These are phyloP conservation scores for Mucor piriformis DNA, from an alignment of 371 early-diverging fungal species.

Conservation along the genomic window DNA sequence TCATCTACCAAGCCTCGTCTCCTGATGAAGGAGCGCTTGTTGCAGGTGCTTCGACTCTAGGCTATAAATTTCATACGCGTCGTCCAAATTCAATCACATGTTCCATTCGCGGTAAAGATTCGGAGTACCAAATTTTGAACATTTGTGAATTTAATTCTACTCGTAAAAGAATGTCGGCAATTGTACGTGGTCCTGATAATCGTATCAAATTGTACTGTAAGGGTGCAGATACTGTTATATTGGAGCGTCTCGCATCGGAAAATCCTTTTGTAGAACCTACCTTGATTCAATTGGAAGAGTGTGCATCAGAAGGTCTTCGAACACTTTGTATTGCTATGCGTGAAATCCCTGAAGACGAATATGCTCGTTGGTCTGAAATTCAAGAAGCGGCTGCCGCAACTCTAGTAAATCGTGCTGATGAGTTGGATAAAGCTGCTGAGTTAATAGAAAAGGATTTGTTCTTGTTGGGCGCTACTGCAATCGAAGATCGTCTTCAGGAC, in stretches of 20 bases:
- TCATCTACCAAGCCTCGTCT: conserved; percentile 75
- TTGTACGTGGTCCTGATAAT: conserved; percentile 89
- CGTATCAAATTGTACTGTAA: conserved; percentile 94
- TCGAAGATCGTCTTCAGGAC: conserved; percentile 98
- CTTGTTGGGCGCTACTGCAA: conserved; percentile 96
- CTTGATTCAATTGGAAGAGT: conserved; percentile 80
- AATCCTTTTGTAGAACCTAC: conserved; percentile 82
- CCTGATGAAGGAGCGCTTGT: conserved; percentile 88
- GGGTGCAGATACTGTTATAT: conserved; percentile 98
- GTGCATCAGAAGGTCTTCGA: conserved; percentile 89
- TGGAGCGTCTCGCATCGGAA: conserved; percentile 84
- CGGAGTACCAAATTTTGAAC: conserved; percentile 87
- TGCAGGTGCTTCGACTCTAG: conserved; percentile 68
- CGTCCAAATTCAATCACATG: conserved; percentile 87
- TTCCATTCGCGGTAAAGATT: conserved; percentile 62
- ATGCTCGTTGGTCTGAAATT: conserved; percentile 79
- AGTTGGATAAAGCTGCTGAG: conserved; percentile 90
- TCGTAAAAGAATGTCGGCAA: conserved; percentile 95
- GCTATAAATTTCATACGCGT: conserved; percentile 79
- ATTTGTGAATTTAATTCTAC: conserved; percentile 98
- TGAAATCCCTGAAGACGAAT: conserved; percentile 87
- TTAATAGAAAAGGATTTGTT: conserved; percentile 91
- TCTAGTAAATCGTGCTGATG: conserved; percentile 83
- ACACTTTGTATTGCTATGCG: conserved; percentile 95
- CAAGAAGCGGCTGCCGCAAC: conserved; percentile 91